Evolutionary conservation across 257 asterid species (phyloP), one percentile per base, ranked within the genome.

Genomic region (Salvia hispanica): DNA sequence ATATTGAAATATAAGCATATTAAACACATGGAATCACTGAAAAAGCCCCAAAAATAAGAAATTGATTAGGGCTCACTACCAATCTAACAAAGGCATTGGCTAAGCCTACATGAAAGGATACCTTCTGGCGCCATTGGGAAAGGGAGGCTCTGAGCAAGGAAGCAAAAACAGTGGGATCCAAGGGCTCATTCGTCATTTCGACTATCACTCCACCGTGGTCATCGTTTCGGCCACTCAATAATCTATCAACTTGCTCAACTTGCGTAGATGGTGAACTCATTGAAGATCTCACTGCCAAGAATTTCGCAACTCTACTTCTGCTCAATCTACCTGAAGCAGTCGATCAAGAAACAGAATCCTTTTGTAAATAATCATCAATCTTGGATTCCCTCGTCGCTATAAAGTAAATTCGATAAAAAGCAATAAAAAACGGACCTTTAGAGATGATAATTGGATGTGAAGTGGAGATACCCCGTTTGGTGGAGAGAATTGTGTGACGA

Each of bases 171-270:
- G 69, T 72, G 52, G 92, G 73, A 48, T 87, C 95, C 67, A 94
- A 58, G 76, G 85, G 90, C 76, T 83, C 90, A 47, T 37, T 68
- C 12, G 81, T 80, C 95, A 94, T 80, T 74, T 94, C 97, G 12
- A 94, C 95, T 3, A 81, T 81, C 54, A 91, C 88, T 40, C 99
- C 97, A 9, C 86, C 96, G 58, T 86, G 79, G 11, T 82, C 84
- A 66, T 94, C 96, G 71, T 86, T 75, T 66, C 15, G 64, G n/a
- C 84, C 92, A 44, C 71, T 74, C 77, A 93, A 68, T 56, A 88
- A 72, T 57, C 81, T 69, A n/a, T 82, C 91, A 63, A 78, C 84
- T 67, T 80, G 82, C 66, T 75, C 61, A 66, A 56, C 75, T 6
- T 86, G 58, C 37, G 79, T 48, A 53, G 78, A 13, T 6, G 85